Conservation (phyloP, 345 rosid species). For the Citrus maxima region DNA sequence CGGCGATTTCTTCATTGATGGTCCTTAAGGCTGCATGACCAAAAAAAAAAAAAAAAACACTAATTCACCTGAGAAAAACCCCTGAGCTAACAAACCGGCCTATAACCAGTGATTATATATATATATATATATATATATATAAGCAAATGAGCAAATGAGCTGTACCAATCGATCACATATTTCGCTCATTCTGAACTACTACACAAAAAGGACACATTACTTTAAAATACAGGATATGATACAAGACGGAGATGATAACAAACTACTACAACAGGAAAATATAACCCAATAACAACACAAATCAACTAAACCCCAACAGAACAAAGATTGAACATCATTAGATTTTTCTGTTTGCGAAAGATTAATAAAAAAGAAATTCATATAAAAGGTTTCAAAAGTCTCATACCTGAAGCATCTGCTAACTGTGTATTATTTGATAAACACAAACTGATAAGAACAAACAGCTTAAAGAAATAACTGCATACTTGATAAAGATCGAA, state of each 20-base stretch:
- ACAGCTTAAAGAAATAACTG: neutral
- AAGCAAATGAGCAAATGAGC: neutral
- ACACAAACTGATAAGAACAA: neutral
- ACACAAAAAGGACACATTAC: neutral
- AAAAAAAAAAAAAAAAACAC: too few species aligned
- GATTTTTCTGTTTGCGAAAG: neutral
- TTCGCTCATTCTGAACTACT: neutral
- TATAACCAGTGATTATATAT: neutral
- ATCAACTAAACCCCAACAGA: neutral
- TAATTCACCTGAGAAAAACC: too few species aligned
- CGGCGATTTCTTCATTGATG: constrained; percentile 16
- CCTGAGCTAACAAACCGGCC: neutral
- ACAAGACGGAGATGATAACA: neutral
- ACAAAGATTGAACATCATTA: neutral
- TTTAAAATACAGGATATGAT: neutral
- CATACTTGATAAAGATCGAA: neutral
- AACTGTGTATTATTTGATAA: neutral
- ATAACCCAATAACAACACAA: neutral
- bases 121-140: too few species aligned
- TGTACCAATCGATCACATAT: neutral
- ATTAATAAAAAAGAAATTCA: neutral
- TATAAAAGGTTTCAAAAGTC: neutral
- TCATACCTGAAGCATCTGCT: constrained; percentile 4
- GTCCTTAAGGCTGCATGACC: neutral
- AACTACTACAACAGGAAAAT: neutral